These are phyloP conservation scores for Pichia californica DNA, from an alignment of 805 yeast genomes.

Conservation along the genomic window DNA sequence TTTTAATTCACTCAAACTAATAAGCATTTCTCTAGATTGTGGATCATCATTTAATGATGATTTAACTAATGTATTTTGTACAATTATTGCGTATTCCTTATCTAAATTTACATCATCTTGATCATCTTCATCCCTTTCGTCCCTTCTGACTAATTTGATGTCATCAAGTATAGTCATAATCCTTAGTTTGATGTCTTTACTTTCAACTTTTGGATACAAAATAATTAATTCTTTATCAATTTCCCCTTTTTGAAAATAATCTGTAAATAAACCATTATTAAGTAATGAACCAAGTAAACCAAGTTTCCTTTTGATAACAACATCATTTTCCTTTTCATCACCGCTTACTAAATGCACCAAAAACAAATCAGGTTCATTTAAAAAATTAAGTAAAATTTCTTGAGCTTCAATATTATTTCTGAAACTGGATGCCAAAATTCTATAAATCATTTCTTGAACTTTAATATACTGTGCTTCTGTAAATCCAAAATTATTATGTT, in stretches of 20 bases:
- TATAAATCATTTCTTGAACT: slow-evolving; percentile 47
- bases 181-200: slow-evolving; percentile 31
- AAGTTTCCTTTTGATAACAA: slow-evolving; percentile 34
- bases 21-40: slow-evolving; percentile 38
- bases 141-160: slow-evolving; percentile 15
- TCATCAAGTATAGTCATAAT: slow-evolving; percentile 44
- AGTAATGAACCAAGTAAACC: slow-evolving; percentile 47
- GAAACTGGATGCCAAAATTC: slow-evolving; percentile 60
- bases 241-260: slow-evolving; percentile 13
- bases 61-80: slow-evolving; percentile 30
- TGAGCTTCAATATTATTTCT: slow-evolving; percentile 59
- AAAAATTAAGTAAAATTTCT: slow-evolving; percentile 12
- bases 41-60: slow-evolving; percentile 28
- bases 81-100: slow-evolving; percentile 29
- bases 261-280: slow-evolving; percentile 30
- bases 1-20: slow-evolving; percentile 30
- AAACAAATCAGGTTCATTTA: slow-evolving; percentile 17
- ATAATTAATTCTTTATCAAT: slow-evolving; percentile 23
- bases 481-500: slow-evolving; percentile 6
- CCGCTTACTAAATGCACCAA: slow-evolving; percentile 14
- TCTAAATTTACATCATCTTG: slow-evolving; percentile 12
- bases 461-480: slow-evolving; percentile 10
- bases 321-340: slow-evolving; percentile 1
- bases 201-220: slow-evolving; percentile 16
- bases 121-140: slow-evolving; percentile 10